Conservation (phyloP, 2,329 filamentous ascomycete genomes). For the Xylogone sp. region DNA sequence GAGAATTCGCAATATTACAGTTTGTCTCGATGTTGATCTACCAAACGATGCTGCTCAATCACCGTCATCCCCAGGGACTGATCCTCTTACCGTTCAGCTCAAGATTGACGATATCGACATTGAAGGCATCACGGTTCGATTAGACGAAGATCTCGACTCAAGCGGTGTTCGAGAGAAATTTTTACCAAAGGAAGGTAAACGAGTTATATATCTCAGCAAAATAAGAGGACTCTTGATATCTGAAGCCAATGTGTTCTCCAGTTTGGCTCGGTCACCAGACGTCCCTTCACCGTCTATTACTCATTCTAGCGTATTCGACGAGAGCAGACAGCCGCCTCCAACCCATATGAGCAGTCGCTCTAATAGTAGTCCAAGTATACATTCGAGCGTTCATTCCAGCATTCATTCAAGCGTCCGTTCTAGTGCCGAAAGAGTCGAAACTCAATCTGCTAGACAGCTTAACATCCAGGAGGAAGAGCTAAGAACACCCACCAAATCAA, state of each 20-base stretch:
- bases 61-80: constrained; percentile 37
- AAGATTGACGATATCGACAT: constrained; percentile 61
- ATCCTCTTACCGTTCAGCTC: constrained; percentile 61
- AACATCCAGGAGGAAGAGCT: not conserved
- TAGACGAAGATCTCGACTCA: constrained; percentile 27
- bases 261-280: constrained; percentile 53
- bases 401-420: too few relatives aligned
- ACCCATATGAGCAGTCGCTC: constrained; percentile 32
- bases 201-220: constrained; percentile 58
- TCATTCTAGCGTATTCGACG: constrained; percentile 37
- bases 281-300: constrained; percentile 53
- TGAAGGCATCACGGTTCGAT: constrained; percentile 54
- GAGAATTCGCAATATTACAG: constrained; percentile 58
- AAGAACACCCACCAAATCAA: not conserved
- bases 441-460: constrained; percentile 13
- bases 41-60: constrained; percentile 39
- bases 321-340: constrained; percentile 22
- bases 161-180: constrained; percentile 6
- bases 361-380: too few relatives aligned
- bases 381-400: too few relatives aligned
- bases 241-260: constrained; percentile 62
- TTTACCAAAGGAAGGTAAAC: constrained; percentile 58
- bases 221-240: constrained; percentile 64
- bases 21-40: constrained; percentile 62
- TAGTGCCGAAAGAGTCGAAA: too few relatives aligned